Conservation (phyloP, 306 rosid species). For the Benincasa hispida region DNA sequence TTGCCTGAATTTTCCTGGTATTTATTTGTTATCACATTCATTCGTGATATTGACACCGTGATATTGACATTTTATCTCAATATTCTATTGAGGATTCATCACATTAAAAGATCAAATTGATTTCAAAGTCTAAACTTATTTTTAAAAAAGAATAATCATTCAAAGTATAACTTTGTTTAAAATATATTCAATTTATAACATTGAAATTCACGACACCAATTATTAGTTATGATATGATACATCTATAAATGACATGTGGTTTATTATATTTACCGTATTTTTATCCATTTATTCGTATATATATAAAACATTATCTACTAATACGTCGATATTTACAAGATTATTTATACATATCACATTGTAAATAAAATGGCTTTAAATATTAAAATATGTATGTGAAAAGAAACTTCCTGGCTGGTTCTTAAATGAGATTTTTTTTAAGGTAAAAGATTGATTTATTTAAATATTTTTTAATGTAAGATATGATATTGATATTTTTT, state of each 20-base stretch:
- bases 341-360: background rate
- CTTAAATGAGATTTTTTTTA: too few species aligned
- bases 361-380: background rate
- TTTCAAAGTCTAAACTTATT: background rate
- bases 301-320: too few species aligned
- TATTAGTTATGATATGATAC: background rate
- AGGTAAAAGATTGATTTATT: too few species aligned
- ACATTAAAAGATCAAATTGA: background rate
- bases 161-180: background rate
- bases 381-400: too few species aligned
- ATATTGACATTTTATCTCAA: background rate
- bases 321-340: background rate
- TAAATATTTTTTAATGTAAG: background rate
- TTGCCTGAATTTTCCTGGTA: background rate
- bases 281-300: background rate
- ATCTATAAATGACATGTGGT: background rate
- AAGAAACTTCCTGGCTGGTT: too few species aligned
- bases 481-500: background rate
- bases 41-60: background rate
- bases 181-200: background rate
- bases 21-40: background rate
- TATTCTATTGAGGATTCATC: background rate
- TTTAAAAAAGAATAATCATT: background rate
- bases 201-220: background rate
- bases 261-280: background rate